These are phyloP conservation scores for Phytophthora idaei DNA, from an alignment of 352 stramenopile species.

Conservation along the genomic window DNA sequence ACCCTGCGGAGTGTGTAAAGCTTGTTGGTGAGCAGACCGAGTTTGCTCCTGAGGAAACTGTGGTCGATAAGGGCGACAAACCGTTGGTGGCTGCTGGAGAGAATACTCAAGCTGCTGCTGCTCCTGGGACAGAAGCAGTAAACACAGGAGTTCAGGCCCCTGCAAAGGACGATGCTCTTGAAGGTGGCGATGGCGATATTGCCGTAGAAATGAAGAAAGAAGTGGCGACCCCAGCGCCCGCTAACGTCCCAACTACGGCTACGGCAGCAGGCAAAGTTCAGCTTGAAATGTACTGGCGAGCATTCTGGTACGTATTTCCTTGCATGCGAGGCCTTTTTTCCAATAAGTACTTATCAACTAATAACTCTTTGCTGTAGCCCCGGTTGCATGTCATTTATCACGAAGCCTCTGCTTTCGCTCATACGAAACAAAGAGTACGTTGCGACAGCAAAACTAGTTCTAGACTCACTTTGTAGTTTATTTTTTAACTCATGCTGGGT, in stretches of 20 bases:
- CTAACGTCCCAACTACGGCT: constrained; percentile 6
- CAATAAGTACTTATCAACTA: constrained; percentile 3
- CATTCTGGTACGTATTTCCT: constrained; percentile 67
- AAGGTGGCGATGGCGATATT: constrained; percentile 35
- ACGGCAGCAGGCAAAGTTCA: constrained; percentile 50
- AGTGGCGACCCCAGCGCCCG: constrained; percentile 21
- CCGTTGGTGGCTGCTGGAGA: constrained; percentile 22
- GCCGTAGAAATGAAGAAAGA: constrained; percentile 49
- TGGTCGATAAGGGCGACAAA: constrained; percentile 18
- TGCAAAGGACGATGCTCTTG: constrained; percentile 19
- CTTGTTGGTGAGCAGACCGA: constrained; percentile 62
- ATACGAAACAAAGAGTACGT: constrained; percentile 64
- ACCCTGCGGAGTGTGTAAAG: constrained; percentile 59
- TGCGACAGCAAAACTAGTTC: not conserved
- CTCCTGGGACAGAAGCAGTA: constrained; percentile 10
- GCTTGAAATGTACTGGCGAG: constrained; percentile 81
- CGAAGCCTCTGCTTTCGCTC: constrained; percentile 62
- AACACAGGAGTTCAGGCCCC: constrained; percentile 13
- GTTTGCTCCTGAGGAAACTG: constrained; percentile 47
- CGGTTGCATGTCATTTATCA: constrained; percentile 79
- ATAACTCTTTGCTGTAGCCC: constrained; percentile 40
- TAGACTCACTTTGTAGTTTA: not conserved
- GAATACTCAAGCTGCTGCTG: constrained; percentile 7
- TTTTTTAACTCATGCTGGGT: constrained; percentile 11
- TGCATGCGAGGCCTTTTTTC: not conserved